These are phyloP conservation scores for Ottelia alismoides DNA, from an alignment of 106 monocot species.

Conservation along the genomic window DNA sequence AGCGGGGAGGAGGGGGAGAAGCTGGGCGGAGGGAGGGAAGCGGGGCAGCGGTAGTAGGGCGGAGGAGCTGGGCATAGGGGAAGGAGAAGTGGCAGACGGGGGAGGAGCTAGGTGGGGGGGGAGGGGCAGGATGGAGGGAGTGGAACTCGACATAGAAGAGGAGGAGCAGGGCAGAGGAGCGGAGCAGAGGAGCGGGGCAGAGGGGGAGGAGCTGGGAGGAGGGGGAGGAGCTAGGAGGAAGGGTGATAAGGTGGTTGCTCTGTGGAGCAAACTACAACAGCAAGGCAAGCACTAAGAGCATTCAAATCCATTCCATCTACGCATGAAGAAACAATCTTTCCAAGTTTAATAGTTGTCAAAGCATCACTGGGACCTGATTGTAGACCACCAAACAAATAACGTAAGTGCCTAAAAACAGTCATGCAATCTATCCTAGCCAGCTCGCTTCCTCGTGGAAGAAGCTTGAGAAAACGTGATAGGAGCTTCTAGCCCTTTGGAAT, in stretches of 20 bases:
- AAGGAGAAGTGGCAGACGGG: too few relatives aligned
- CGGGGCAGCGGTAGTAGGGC: too few relatives aligned
- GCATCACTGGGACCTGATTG: conserved; percentile 43
- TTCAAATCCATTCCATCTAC: conserved; percentile 58
- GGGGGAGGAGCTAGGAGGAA: too few relatives aligned
- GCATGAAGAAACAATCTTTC: conserved; percentile 40
- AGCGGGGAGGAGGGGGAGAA: too few relatives aligned
- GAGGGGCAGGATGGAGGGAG: too few relatives aligned
- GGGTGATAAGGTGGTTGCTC: conserved; percentile 95
- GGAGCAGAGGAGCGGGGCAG: too few relatives aligned
- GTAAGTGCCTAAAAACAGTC: conserved; percentile 77
- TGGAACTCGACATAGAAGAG: too few relatives aligned
- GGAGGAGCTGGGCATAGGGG: too few relatives aligned
- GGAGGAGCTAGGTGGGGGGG: too few relatives aligned
- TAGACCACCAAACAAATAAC: conserved; percentile 72
- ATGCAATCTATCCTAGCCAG: conserved; percentile 73
- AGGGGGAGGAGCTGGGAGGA: too few relatives aligned
- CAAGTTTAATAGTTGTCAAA: conserved; percentile 45
- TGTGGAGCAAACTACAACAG: conserved; percentile 81
- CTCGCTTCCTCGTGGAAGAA: conserved; percentile 61
- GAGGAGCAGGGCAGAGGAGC: too few relatives aligned
- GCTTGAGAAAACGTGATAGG: conserved; percentile 52
- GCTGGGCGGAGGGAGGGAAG: too few relatives aligned
- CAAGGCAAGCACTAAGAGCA: conserved; percentile 88
- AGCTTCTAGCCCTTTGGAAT: conserved; percentile 80